phyloP scores from a whole-genome alignment of 176 grass and related monocot species.

The Panicum miliaceum region DNA sequence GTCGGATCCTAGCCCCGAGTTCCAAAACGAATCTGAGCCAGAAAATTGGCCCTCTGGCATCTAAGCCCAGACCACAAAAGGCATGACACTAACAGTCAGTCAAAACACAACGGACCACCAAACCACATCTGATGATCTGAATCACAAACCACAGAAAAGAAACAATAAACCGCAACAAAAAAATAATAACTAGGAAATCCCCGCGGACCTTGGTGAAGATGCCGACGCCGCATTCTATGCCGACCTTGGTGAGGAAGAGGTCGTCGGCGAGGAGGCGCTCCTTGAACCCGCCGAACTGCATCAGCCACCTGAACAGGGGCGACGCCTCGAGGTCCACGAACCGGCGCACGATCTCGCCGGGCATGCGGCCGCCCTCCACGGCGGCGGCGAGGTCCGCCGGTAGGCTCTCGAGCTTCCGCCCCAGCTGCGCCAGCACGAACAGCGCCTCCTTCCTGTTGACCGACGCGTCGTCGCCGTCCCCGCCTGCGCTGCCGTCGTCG shows the following conservation, averaged over 20 bases:
- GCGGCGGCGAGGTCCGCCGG: slow-evolving; percentile 80
- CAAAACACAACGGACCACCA: slow-evolving; percentile 30
- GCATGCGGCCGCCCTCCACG: slow-evolving; percentile 67
- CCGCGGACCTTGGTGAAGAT: slow-evolving; percentile 90
- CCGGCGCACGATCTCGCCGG: slow-evolving; percentile 67
- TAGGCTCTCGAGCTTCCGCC: slow-evolving; percentile 77
- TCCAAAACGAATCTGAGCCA: slow-evolving; percentile 31
- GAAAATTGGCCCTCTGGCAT: not conserved
- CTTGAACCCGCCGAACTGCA: slow-evolving; percentile 95
- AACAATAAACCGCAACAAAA: not conserved
- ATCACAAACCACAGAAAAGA: slow-evolving; percentile 29
- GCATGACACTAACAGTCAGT: slow-evolving; percentile 1
- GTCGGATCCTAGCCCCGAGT: slow-evolving; percentile 23
- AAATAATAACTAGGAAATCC: not conserved
- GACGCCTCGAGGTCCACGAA: slow-evolving; percentile 82
- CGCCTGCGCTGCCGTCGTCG: not conserved
- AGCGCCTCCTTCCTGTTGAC: slow-evolving; percentile 61
- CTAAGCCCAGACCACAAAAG: slow-evolving; percentile 40
- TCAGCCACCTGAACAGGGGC: slow-evolving; percentile 70
- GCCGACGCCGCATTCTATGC: slow-evolving; percentile 93
- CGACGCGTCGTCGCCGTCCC: slow-evolving; percentile 34
- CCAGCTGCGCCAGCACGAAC: slow-evolving; percentile 80
- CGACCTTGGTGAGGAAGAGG: slow-evolving; percentile 94
- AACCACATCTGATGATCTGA: slow-evolving; percentile 36
- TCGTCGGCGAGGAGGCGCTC: slow-evolving; percentile 97